These are phyloP conservation scores for Geotrichum europaeum DNA, from an alignment of 1,139 yeast species.

Conservation along the genomic window DNA sequence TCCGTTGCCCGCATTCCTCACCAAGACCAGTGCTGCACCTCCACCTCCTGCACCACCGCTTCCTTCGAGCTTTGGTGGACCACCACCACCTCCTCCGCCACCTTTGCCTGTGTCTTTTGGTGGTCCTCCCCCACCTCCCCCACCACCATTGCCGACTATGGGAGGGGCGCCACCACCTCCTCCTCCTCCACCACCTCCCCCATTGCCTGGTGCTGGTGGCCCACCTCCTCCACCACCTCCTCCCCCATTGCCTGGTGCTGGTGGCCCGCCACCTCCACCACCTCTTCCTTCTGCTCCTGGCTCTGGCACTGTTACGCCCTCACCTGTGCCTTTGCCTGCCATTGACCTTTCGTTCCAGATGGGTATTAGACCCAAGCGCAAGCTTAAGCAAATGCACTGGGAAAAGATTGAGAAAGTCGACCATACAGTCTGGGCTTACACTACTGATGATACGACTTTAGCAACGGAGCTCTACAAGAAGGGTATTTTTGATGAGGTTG, in stretches of 20 bases:
- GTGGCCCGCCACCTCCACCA: constrained; percentile 24
- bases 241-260: constrained; percentile 27
- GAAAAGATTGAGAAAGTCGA: constrained; percentile 63
- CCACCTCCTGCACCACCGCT: constrained; percentile 37
- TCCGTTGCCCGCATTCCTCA: constrained; percentile 34
- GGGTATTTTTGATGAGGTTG: constrained; percentile 78
- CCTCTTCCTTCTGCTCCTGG: constrained; percentile 22
- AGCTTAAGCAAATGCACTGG: constrained; percentile 93
- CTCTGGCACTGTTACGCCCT: constrained; percentile 21
- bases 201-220: constrained; percentile 24
- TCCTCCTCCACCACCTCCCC: constrained; percentile 30
- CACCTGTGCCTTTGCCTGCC: constrained; percentile 20
- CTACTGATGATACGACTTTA: constrained; percentile 43
- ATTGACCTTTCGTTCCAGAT: constrained; percentile 22
- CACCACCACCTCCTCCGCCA: constrained; percentile 35
- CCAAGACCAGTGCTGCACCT: constrained; percentile 35
- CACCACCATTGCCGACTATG: constrained; percentile 22
- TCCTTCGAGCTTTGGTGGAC: constrained; percentile 26
- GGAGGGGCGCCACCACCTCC: constrained; percentile 35
- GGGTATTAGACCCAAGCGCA: constrained; percentile 48
- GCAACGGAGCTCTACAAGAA: constrained; percentile 52
- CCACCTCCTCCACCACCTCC: constrained; percentile 31
- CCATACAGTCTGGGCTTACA: constrained; percentile 75
- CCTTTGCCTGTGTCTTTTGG: constrained; percentile 25
- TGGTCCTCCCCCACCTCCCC: constrained; percentile 24